Evolutionary conservation across 257 asterid genomes (phyloP), one percentile per base, ranked within the genome.

Genomic region (Cynanchum wilfordii): DNA sequence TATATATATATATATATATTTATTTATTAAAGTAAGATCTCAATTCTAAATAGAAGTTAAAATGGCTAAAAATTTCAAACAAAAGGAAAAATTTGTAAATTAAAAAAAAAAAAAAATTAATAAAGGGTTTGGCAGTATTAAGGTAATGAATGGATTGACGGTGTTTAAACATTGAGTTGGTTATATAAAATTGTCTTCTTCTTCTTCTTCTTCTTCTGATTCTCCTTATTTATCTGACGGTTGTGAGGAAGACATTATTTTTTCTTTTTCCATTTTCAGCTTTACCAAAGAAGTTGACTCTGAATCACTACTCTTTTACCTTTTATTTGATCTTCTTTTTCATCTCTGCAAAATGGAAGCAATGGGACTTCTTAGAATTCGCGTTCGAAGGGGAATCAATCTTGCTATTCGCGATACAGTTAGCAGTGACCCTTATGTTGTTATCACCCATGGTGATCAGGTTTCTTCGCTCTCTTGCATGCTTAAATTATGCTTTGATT

Each of bases 381-480:
- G 95, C 19, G 85, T 88, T 63, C 78, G 80, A 0, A 73, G 76
- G 73, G 97, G 98, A 13, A 83, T 87, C 79, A 88, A 89, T 52
- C 90, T 93, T 29, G 95, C 93, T 2, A 86, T 86, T n/a, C 93
- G 96, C 19, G 98, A 93, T 78, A 73, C 87, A 3, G 64, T 80
- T 54, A 86, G 84, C 78, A 93, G 97, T 69, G 98, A 90, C 77
- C 98, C 98, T 59, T 93, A 90, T 55, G 89, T 86, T 57, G 87
- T 87, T 16, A 42, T 93, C 79, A 72, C 83, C 68, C 84, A 89
- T 76, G 96, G 77, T 29, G 74, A 83, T 27, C 91, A 89, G 91
- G 98, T 86, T 57, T 52, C 25, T 5, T 64, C 49, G 19, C 17
- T 36, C 3, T 9, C n/a, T n/a, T n/a, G n/a, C n/a, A n/a, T n/a